Base-by-base conservation (phyloP, 164 flowering plant species). In the Tetracentron sinense region DNA sequence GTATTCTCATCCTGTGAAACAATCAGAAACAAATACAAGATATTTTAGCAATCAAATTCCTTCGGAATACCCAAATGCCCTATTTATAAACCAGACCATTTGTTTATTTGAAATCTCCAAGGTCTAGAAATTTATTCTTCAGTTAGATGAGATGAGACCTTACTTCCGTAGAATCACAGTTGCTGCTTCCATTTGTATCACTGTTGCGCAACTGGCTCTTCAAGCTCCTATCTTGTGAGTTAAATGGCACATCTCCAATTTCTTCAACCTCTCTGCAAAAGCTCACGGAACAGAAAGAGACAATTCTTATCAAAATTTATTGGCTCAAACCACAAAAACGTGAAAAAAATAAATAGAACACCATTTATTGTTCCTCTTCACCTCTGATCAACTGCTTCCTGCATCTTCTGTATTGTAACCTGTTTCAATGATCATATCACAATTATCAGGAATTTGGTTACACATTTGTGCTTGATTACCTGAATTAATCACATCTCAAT, bases 361-460 rank as follows among this genome's bases (percentile, higher is more conserved):
- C 38, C 31, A n/a, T n/a, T n/a, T n/a, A 30, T n/a, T 30, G 7
- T 60, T 21, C 33, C 42, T 47, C 56, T 21, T 47, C 67, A 87
- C 96, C 96, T 82, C 57, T 70, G 74, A 61, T 86, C 83, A 58
- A 5, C 63, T 68, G 74, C 71, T 31, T 73, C 89, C 19, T 77
- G 86, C 44, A 89, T 64, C 75, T 85, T 83, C 64, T 87, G 92
- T 53, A 94, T 79, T 10, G 81, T 75, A 42, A 94, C 86, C 99
- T 94, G 68, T 70, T n/a, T n/a, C 57, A 73, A 65, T 23, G 64
- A 61, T 12, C 42, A 64, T 20, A 60, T 12, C 20, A n/a, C 5
- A n/a, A 46, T 5, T n/a, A 30, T 60, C 6, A 47, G 56, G n/a
- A 35, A 25, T 25, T 56, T 4, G 19, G 2, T 20, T 31, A 56